Base-by-base conservation (phyloP, 2,329 filamentous ascomycete genomes). In the Neofusicoccum sp. region DNA sequence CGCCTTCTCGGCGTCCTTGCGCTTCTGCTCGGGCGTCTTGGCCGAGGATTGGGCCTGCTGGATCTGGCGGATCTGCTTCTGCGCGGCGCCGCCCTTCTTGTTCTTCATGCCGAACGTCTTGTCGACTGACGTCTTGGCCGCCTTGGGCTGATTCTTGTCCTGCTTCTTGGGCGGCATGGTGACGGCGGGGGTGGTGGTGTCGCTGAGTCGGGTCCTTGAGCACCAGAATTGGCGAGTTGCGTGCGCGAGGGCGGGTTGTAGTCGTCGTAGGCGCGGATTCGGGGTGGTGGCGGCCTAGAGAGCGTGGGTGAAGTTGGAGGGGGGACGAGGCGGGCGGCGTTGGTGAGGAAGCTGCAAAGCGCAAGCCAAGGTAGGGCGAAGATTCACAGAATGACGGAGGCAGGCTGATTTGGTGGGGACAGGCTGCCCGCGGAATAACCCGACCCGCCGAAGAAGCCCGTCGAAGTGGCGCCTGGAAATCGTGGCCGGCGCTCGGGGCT, bases 31-130 rank as follows among this genome's bases (percentile, higher is more conserved):
- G 24, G 91, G 86, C n/a, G 84, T 89, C 63, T 91, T 91, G 68
- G 89, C 87, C 61, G 84, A 83, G 67, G 89, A 86, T 57, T 87
- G 84, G 69, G 92, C 89, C 48, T 87, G 84, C 67, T 87, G 80
- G 75, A 99, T 85, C 70, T 92, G 90, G 62, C 90, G 88, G 73
- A 99, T 98, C 68, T 93, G 86, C 78, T 88, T 96, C 79, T 98
- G 91, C 60, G 92, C 93, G 57, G 86, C 88, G 61, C 86, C 89
- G 68, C 95, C 95, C 83, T 97, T 99, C 82, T 99, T 99, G 75
- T 99, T 99, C 81, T 99, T 99, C 95, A 99, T 98, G 70, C 95
- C 95, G 83, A 99, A 99, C 51, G 95, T 96, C 80, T 93, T 95
- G 82, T 99, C 95, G 65, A 95, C 91, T 65, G 92, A 90, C 45